Evolutionary conservation across 805 yeast genomes (phyloP), one percentile per base, ranked within the genome.

Genomic region (Yueomyces sinensis): DNA sequence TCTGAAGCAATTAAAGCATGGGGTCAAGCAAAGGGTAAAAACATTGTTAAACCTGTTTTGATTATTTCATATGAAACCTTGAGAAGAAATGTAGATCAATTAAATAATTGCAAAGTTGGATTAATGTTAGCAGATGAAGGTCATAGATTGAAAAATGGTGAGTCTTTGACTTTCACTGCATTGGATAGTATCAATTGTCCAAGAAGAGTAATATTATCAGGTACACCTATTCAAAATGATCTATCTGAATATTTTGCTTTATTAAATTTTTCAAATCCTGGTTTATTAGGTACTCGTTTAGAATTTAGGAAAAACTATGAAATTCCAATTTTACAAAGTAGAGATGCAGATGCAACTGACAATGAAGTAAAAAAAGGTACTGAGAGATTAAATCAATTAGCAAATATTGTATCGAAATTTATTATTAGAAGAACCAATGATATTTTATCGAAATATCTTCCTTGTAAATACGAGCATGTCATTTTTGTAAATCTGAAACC

Each of bases 161-260:
- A 89, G 27, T 84, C 95, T 1, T 68, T 79, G 35, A 91, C 98
- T 0, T 89, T 86, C 46, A 82, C 83, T 0, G 83, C 96, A 0
- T 65, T 89, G 29, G 76, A 83, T 47, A 70, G 84, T n/a, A 66
- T 91, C 36, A 74, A 79, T 34, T 89, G 94, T 52, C 75, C 78
- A 33, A 66, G 98, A 48, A 68, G 98, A 38, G 96, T 89, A 6
- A 89, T 89, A 43, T 61, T 89, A 17, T 83, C 95, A 1, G 98
- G 98, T 27, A 89, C 98, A 0, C 98, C 98, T 1, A 87, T 89
- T 42, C 98, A 89, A 56, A 89, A 89, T 48, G 97, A 89, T 61
- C 63, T 89, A 25, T 78, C 94, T 0, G 98, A 89, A 58, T 89
- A 89, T 59, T 91, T 86, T 51, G 82, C 97, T 1, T 60, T 89